These are phyloP conservation scores for Penicillium arizonense DNA, from an alignment of 495 filamentous ascomycete species.

Conservation along the genomic window DNA sequence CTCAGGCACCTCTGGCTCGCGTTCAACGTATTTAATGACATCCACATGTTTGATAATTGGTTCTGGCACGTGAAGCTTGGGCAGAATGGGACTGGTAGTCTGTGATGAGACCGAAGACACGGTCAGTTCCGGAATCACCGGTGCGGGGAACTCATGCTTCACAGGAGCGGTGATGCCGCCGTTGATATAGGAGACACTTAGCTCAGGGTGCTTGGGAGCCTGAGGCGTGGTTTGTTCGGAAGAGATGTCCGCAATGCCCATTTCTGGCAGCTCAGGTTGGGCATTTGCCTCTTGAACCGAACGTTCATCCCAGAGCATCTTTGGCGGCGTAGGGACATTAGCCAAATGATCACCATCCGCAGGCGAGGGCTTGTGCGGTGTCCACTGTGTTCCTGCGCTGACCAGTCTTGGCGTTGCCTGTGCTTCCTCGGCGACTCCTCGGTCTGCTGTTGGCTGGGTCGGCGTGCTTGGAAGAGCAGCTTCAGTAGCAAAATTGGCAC, in stretches of 20 bases:
- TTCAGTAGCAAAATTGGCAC: conserved; percentile 3
- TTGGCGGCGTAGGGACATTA: conserved; percentile 37
- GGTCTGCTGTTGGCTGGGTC: conserved; percentile 19
- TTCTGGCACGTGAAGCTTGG: conserved; percentile 1
- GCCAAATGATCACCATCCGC: conserved; percentile 28
- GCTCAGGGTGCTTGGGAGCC: conserved; percentile 25
- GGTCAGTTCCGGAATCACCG: conserved; percentile 21
- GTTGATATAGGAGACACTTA: conserved; percentile 33
- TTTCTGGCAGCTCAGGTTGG: conserved; percentile 20
- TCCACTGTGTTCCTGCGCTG: conserved; percentile 39
- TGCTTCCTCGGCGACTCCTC: conserved; percentile 15
- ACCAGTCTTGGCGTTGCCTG: conserved; percentile 22
- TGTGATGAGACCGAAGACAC: conserved; percentile 14
- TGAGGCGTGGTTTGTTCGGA: conserved; percentile 39
- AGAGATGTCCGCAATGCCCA: conserved; percentile 36
- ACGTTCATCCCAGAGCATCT: conserved; percentile 39
- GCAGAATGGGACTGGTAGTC: not conserved
- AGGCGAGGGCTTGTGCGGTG: conserved; percentile 25
- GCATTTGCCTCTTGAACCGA: conserved; percentile 10
- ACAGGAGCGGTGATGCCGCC: conserved; percentile 33
- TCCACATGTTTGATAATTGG: conserved; percentile 8
- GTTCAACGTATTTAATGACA: conserved; percentile 8
- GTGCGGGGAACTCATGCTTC: conserved; percentile 16
- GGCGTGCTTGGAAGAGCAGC: conserved; percentile 7
- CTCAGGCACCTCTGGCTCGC: conserved; percentile 19